Conservation (phyloP, 805 yeast genomes). For the Candida xiaguanensis region DNA sequence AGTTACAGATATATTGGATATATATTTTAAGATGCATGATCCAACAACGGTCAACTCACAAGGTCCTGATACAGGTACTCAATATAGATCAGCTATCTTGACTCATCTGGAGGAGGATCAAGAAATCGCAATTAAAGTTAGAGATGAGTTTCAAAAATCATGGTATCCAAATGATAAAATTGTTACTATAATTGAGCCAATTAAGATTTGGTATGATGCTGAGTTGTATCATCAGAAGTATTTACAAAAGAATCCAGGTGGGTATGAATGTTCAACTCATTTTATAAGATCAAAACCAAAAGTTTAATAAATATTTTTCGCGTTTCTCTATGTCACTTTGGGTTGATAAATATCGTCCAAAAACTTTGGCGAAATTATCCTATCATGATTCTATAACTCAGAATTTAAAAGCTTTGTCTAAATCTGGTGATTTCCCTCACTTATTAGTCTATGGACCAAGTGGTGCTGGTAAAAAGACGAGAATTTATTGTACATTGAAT, state of each 20-base stretch:
- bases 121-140: constrained; percentile 40
- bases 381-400: constrained; percentile 65
- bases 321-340: constrained; percentile 71
- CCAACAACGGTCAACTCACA: constrained; percentile 83
- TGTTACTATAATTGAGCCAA: constrained; percentile 66
- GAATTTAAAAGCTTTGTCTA: constrained; percentile 55
- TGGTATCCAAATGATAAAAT: constrained; percentile 75
- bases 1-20: constrained; percentile 63
- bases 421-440: constrained; percentile 89
- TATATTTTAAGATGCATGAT: constrained; percentile 90
- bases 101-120: constrained; percentile 53
- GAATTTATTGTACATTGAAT: constrained; percentile 74
- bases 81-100: constrained; percentile 83
- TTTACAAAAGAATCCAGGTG: constrained; percentile 73
- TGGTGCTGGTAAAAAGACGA: constrained; percentile 96
- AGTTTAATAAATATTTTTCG: constrained; percentile 14
- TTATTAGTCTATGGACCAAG: constrained; percentile 89
- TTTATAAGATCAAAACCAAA: constrained; percentile 65
- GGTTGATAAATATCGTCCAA: constrained; percentile 95
- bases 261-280: constrained; percentile 90
- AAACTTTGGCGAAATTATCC: constrained; percentile 54
- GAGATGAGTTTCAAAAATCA: constrained; percentile 57
- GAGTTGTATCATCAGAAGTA: constrained; percentile 91
- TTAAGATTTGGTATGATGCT: constrained; percentile 81
- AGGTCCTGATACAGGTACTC: constrained; percentile 88